Evolutionary conservation across 495 filamentous ascomycete genomes (phyloP), one percentile per base, ranked within the genome.

Genomic region (Aspergillus ostianus): DNA sequence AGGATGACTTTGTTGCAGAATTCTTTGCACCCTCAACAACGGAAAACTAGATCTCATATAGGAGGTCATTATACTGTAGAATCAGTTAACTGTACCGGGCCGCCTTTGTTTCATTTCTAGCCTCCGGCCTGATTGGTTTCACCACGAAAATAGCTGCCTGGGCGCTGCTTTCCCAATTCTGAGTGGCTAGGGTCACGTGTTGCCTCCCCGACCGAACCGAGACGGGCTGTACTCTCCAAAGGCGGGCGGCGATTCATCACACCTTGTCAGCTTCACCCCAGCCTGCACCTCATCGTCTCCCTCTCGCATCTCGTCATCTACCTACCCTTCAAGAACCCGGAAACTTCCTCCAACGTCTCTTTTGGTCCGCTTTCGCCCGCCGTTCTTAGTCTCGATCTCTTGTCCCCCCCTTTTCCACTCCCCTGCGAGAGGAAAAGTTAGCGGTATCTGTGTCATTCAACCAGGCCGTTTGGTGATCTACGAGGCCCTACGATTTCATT

Each of bases 201-300:
- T 26, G 60, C 55, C 58, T 55, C 62, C 63, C 67, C 55, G 67
- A 65, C 69, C 49, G 64, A 66, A 59, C 67, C 69, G 69, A 67
- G 65, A 66, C 60, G 61, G 36, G 53, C 55, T 56, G 58, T 61
- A 62, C 67, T 64, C 36, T 62, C 58, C 60, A 66, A 58, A 57
- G 55, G 64, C 55, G 58, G 64, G 58, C 56, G 67, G 69, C 72
- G 67, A 71, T 63, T 68, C 71, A 66, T 59, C 63, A 61, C 64
- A 68, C 64, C 69, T 65, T 69, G 71, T 74, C 74, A 74, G 72
- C 72, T 69, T 72, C 69, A 66, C 60, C 55, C 54, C 64, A 65
- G 53, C 62, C 50, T 60, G 58, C 57, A 48, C 54, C 51, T 64
- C 66, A 59, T 51, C 55, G 51, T 45, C 51, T 61, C 56, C 48